Evolutionary conservation across 768 basidiomycete species (phyloP), one percentile per base, ranked within the genome.

Genomic region (Lyophyllum decastes): DNA sequence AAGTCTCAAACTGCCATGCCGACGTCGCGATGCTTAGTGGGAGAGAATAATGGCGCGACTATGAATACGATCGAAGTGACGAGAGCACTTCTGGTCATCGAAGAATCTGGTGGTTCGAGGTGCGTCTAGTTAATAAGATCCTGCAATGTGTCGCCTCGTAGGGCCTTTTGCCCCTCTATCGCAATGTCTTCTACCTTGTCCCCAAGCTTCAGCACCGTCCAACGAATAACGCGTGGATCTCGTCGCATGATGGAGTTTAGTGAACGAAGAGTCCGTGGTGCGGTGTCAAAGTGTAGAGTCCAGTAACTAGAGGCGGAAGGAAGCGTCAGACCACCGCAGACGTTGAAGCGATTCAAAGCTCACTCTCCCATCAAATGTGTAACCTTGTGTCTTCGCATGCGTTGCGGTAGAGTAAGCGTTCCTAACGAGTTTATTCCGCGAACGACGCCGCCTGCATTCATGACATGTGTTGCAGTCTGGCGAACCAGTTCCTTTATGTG

Each of bases 271-370:
- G 84, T 86, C 38, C 77, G 77, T 11, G 94, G 94, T 9, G 89
- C 89, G 3, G 91, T 84, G 76, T 96, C 94, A 70, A 95, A 96
- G 68, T 92, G 84, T 78, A 96, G 83, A 4, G 89, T 87, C 92
- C 92, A 95, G 70, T 94, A 94, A 64, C 94, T 95, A 64, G 26
- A 12, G 24, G 25, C 33, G 24, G 41, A 25, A 52, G 59, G n/a
- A 11, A 41, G n/a, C 5, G 21, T 51, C 35, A 14, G 19, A 47
- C 2, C 41, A 25, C 52, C 49, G 22, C 52, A 16, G 14, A 19
- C 34, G 6, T 40, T 56, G 47, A 35, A 38, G n/a, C 24, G n/a
- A 27, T 14, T 34, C 21, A 17, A 8, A 89, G n/a, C 93, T 71
- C 67, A 94, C 93, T 95, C 93, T 80, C 87, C 93, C 22, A 82